phyloP scores from a whole-genome alignment of 345 rosid species.

The Pistacia integerrima region DNA sequence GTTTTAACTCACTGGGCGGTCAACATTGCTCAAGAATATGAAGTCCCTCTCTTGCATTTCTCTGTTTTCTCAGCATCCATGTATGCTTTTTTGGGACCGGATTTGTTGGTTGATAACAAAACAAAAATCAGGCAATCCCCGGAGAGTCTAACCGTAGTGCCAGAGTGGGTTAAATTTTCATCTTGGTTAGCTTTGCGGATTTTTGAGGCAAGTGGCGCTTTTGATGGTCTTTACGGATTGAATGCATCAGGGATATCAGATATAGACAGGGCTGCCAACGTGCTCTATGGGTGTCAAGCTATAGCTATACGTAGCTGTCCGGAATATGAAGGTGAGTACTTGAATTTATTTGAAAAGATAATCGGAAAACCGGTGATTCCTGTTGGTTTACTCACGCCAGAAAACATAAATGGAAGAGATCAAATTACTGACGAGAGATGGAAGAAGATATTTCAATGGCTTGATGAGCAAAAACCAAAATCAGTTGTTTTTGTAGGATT shows the following conservation, averaged over 20 bases:
- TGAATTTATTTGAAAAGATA: conserved; percentile 4
- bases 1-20: conserved; percentile 19
- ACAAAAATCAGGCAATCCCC: conserved; percentile 1
- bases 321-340: conserved; percentile 26
- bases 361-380: not conserved
- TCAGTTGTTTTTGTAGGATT: conserved; percentile 2
- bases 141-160: conserved; percentile 17
- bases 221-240: not conserved
- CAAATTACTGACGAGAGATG: not conserved
- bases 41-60: conserved; percentile 24
- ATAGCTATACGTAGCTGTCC: conserved; percentile 27
- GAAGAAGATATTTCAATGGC: not conserved
- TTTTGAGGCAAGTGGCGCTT: conserved; percentile 7
- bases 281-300: not conserved
- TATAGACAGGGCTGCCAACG: conserved; percentile 7
- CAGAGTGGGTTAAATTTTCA: conserved; percentile 29
- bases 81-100: conserved; percentile 5
- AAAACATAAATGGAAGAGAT: not conserved
- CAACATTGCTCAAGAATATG: conserved; percentile 20
- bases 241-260: conserved; percentile 25
- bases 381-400: conserved; percentile 1
- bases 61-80: conserved; percentile 16
- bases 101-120: not conserved
- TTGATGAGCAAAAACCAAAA: not conserved
- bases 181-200: not conserved